A percentile compares a stretch with the other conserved stretches of the same genome.
These are phyloP conservation scores for Pichia occidentalis DNA, from an alignment of 805 yeast genomes.

Conservation along the genomic window DNA sequence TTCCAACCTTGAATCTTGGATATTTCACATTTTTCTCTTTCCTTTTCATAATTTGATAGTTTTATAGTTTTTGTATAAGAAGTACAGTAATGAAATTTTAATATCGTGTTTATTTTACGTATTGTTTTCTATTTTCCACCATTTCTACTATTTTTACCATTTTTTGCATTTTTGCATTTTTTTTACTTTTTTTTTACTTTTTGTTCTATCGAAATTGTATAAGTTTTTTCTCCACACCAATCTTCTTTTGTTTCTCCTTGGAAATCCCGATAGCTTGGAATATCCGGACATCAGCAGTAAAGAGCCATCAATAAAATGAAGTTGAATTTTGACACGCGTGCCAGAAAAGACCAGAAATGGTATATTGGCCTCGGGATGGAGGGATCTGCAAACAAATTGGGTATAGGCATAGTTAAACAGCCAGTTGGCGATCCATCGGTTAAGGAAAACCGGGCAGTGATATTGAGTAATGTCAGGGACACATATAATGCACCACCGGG, in stretches of 20 bases:
- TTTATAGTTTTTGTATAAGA: too few species aligned
- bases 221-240: neutral
- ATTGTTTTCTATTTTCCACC: too few species aligned
- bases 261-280: too few species aligned
- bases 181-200: neutral
- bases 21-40: too few species aligned
- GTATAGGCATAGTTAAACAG: conserved; percentile 87
- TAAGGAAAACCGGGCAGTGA: conserved; percentile 51
- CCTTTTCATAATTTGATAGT: too few species aligned
- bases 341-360: conserved; percentile 36
- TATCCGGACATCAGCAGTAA: too few species aligned
- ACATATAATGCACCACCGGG: conserved; percentile 97
- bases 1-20: too few species aligned
- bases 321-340: conserved; percentile 35
- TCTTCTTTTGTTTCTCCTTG: neutral
- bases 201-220: neutral
- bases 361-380: conserved; percentile 86
- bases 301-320: neutral
- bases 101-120: too few species aligned
- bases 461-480: conserved; percentile 86
- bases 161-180: too few species aligned
- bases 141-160: too few species aligned
- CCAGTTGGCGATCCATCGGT: conserved; percentile 47
- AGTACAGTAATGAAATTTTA: too few species aligned
- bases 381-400: conserved; percentile 95